Percentiles rank a stretch among this genome's conserved stretches.
These are phyloP conservation scores for Scheffersomyces segobiensis DNA, from an alignment of 1,139 yeast genomes.

Conservation along the genomic window DNA sequence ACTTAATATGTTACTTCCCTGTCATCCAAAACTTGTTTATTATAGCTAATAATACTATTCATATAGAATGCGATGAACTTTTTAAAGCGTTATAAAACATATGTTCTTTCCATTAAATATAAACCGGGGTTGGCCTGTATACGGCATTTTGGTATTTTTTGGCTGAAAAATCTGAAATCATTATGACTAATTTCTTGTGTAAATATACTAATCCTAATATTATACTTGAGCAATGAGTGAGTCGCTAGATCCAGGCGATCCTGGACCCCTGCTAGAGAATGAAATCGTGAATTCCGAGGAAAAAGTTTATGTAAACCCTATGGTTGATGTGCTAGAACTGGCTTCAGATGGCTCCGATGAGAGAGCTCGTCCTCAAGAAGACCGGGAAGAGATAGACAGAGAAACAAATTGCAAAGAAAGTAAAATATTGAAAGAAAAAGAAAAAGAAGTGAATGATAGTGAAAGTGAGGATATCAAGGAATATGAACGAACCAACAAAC, in stretches of 20 bases:
- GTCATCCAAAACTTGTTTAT: neutral
- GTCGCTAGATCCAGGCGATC: neutral
- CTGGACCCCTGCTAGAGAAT: neutral
- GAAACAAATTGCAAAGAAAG: neutral
- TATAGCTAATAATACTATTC: neutral
- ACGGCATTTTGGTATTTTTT: no score
- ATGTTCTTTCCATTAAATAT: neutral
- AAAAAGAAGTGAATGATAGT: neutral
- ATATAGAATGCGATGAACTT: neutral
- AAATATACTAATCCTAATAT: neutral
- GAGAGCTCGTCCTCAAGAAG: neutral
- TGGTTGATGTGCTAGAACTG: neutral
- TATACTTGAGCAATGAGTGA: neutral
- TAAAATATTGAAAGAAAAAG: neutral
- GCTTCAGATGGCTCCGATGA: neutral
- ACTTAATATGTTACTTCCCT: neutral
- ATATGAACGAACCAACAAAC: neutral
- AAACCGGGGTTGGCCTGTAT: neutral
- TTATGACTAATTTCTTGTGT: neutral
- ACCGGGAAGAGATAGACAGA: neutral
- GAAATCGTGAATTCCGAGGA: neutral
- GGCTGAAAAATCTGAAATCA: neutral
- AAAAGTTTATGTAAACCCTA: neutral
- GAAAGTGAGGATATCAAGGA: neutral
- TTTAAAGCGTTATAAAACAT: no score